Conservation (phyloP, 108 stramenopile genomes). For the Pseudonitzschia pungens region DNA sequence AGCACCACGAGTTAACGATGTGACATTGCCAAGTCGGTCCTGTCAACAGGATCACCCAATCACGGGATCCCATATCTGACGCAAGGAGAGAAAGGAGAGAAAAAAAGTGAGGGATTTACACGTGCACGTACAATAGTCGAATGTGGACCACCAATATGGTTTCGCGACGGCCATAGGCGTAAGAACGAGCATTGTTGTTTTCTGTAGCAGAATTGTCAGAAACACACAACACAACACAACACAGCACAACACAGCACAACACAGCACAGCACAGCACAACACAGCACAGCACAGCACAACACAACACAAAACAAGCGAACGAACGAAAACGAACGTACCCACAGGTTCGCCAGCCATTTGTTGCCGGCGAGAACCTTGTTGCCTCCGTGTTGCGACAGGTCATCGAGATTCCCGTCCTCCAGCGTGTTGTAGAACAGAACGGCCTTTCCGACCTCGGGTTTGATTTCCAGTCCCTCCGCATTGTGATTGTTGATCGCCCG, state of each 20-base stretch:
- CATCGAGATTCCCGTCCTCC: constrained; percentile 93
- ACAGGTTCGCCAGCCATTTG: constrained; percentile 82
- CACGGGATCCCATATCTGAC: constrained; percentile 10
- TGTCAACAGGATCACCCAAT: neutral
- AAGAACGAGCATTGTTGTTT: too few species aligned
- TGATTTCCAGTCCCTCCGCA: constrained; percentile 72
- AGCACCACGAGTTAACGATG: too few species aligned
- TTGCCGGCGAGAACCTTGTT: constrained; percentile 65
- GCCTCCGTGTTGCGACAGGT: constrained; percentile 81
- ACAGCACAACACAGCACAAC: too few species aligned
- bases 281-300: too few species aligned
- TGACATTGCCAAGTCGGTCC: neutral
- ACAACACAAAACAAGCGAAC: neutral
- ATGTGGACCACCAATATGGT: too few species aligned
- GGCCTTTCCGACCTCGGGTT: constrained; percentile 74
- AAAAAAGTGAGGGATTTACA: too few species aligned
- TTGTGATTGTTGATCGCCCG: constrained; percentile 70
- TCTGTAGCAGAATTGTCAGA: too few species aligned
- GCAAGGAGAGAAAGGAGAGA: neutral
- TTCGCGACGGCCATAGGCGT: too few species aligned
- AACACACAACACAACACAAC: too few species aligned
- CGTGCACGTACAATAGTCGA: too few species aligned
- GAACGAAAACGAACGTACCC: constrained; percentile 31
- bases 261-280: too few species aligned
- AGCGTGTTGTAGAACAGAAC: constrained; percentile 88